phyloP scores from a whole-genome alignment of 169 alveolate genomes.

The Plasmodium blacklocki region DNA sequence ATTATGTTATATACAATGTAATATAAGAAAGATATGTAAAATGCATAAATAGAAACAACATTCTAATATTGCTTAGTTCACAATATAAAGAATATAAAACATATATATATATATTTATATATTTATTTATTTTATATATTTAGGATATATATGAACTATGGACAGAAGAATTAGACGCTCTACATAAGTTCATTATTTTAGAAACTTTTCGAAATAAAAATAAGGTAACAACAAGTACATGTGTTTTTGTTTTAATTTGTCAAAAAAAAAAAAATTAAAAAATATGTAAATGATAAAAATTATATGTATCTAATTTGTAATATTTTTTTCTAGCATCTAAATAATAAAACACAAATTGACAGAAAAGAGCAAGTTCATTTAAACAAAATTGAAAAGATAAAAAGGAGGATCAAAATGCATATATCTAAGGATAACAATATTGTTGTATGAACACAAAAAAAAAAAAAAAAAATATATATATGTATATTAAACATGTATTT shows the following conservation, averaged over 20 bases:
- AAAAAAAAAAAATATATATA: slow-evolving; percentile 1
- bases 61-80: too few species aligned
- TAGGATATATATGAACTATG: slow-evolving; percentile 67
- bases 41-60: background rate
- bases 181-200: slow-evolving; percentile 30
- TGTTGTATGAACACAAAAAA: background rate
- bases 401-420: slow-evolving; percentile 52
- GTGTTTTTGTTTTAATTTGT: background rate
- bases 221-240: slow-evolving; percentile 20
- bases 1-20: slow-evolving; percentile 62
- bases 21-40: background rate
- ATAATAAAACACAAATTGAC: slow-evolving; percentile 8
- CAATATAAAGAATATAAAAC: too few species aligned
- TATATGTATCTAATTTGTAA: background rate
- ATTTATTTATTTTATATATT: background rate
- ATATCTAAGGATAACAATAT: slow-evolving; percentile 37
- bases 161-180: slow-evolving; percentile 33
- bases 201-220: slow-evolving; percentile 35
- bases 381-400: slow-evolving; percentile 57
- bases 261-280: background rate
- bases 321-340: slow-evolving; percentile 14
- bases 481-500: too few species aligned
- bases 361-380: slow-evolving; percentile 25
- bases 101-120: background rate
- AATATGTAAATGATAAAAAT: background rate